Percentiles rank a stretch among this genome's conserved stretches.
Conservation (phyloP, 164 flowering plant species). For the Stephania yunnanensis region DNA sequence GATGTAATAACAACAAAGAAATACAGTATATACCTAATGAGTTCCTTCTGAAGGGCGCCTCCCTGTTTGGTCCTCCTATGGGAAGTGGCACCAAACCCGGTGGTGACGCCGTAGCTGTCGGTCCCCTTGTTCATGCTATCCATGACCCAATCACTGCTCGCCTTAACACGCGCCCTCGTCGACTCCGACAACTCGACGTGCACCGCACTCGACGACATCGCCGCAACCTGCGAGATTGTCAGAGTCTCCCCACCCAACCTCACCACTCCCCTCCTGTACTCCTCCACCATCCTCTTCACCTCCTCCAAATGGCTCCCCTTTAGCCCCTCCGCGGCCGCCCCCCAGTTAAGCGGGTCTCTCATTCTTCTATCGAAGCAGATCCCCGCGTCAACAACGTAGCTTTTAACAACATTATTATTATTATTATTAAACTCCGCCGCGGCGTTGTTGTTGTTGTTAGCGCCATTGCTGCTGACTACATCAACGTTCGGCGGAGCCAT, state of each 20-base stretch:
- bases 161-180: constrained; percentile 46
- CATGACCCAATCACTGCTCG: constrained; percentile 63
- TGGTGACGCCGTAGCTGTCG: constrained; percentile 59
- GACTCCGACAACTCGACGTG: constrained; percentile 47
- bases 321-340: constrained; percentile 37
- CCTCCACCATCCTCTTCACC: constrained; percentile 50
- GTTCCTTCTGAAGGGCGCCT: constrained; percentile 57
- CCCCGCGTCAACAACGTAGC: background rate
- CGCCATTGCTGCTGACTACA: no score
- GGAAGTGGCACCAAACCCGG: constrained; percentile 67
- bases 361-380: constrained; percentile 11
- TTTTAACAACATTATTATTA: no score
- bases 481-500: no score
- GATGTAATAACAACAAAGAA: no score
- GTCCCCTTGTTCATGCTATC: constrained; percentile 56
- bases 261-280: constrained; percentile 38
- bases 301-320: constrained; percentile 52
- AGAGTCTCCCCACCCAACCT: constrained; percentile 41
- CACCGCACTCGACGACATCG: constrained; percentile 26
- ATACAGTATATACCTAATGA: constrained; percentile 32
- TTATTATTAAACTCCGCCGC: no score
- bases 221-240: constrained; percentile 49
- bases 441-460: no score
- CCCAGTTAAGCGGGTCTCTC: constrained; percentile 53
- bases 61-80: constrained; percentile 60